A percentile compares a stretch with the other conserved stretches of the same genome.
phyloP scores from a whole-genome alignment of 148 eudicot species.

The Chenopodium album region DNA sequence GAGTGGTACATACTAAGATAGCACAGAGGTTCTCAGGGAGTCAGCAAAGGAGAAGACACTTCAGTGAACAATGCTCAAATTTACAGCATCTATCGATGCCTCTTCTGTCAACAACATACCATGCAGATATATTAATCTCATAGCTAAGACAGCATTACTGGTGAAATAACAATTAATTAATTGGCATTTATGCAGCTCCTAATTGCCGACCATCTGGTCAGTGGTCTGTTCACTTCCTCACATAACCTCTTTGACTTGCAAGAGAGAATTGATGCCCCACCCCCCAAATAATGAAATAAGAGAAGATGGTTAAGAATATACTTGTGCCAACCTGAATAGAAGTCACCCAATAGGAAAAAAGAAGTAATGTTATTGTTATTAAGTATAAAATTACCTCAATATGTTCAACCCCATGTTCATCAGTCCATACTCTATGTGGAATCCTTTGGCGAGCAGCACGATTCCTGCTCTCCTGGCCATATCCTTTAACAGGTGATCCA shows the following conservation, averaged over 20 bases:
- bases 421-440: constrained; percentile 70
- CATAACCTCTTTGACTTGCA: background rate
- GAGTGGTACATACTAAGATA: background rate
- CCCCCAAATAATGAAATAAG: background rate
- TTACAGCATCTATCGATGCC: background rate
- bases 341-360: background rate
- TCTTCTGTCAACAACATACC: background rate
- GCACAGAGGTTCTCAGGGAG: background rate
- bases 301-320: background rate
- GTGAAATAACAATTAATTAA: background rate
- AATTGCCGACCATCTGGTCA: background rate
- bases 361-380: background rate
- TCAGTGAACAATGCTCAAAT: background rate
- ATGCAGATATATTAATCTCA: background rate
- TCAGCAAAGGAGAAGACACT: background rate
- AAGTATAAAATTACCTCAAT: constrained; percentile 48
- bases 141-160: background rate
- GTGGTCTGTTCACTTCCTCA: background rate
- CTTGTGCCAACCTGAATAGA: background rate
- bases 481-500: constrained; percentile 86
- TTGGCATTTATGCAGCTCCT: background rate
- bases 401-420: constrained; percentile 87
- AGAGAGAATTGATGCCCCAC: background rate
- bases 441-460: constrained; percentile 90
- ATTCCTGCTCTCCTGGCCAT: constrained; percentile 86